Evolutionary conservation across 768 basidiomycete species (phyloP).

Genomic region (Pisolithus tinctorius): DNA sequence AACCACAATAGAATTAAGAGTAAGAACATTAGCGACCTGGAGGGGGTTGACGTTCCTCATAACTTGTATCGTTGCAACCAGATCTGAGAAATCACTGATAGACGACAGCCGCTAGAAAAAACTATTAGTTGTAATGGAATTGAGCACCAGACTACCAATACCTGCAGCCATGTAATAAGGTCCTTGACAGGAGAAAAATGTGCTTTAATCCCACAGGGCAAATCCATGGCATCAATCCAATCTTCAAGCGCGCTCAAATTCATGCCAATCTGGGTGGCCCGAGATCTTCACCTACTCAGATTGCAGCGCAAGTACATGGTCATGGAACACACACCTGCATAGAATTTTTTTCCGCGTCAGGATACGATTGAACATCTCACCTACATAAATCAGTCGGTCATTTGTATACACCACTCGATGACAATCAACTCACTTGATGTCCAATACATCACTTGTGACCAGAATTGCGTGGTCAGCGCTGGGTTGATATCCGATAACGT

Average conservation of each 20-base stretch:
- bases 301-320: background rate
- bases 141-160: slow-evolving; percentile 19
- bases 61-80: slow-evolving; percentile 85
- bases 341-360: slow-evolving; percentile 91
- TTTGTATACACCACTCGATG: background rate
- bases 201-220: slow-evolving; percentile 70
- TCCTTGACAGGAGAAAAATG: slow-evolving; percentile 86
- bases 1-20: background rate
- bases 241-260: slow-evolving; percentile 84
- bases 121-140: background rate
- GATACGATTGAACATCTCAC: slow-evolving; percentile 80
- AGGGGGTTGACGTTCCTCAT: slow-evolving; percentile 86
- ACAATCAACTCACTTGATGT: slow-evolving; percentile 66
- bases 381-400: slow-evolving; percentile 30
- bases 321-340: slow-evolving; percentile 55
- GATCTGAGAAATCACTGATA: slow-evolving; percentile 77
- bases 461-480: slow-evolving; percentile 78
- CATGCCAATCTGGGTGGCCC: slow-evolving; percentile 84
- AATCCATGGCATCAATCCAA: slow-evolving; percentile 77
- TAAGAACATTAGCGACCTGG: slow-evolving; percentile 47
- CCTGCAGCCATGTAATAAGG: slow-evolving; percentile 82
- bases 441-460: slow-evolving; percentile 99
- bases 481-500: slow-evolving; percentile 88
- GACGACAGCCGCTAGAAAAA: slow-evolving; percentile 68
- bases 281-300: slow-evolving; percentile 39